Base-by-base conservation (phyloP, 2,329 filamentous ascomycete species). In the Zopfia rhizophila region DNA sequence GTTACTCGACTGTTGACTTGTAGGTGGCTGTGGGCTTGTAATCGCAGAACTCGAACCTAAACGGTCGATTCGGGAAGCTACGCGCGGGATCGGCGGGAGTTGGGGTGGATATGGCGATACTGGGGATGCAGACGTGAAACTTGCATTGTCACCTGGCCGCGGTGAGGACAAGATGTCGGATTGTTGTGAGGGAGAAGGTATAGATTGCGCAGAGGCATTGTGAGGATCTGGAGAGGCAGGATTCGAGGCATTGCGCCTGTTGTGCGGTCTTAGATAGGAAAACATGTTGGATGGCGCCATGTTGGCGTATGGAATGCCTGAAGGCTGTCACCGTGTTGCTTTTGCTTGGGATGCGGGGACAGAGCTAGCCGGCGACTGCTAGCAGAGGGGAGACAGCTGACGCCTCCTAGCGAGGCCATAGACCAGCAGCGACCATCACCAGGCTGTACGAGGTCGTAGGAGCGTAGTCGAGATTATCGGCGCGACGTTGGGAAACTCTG, bases 231-330 rank as follows among this genome's bases (percentile, higher is more conserved):
- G 68, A 10, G 66, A 66, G 29, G 61, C 61, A 29, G 68, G 56
- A 31, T 43, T 66, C 45, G 71, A 68, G 53, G 60, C 61, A 63
- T 66, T 66, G 55, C 72, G 69, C 59, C 66, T 71, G 49, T 66
- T 66, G 48, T 72, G 68, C 11, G 68, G 66, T 38, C 72, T 58
- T 14, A 73, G 65, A 53, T 72, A 71, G 42, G 70, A 69, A 45
- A 74, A 73, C 63, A 73, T 67, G 52, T 61, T 69, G 37, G 68
- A 70, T 55, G 69, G 69, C 53, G 69, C 68, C 69, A 72, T 73
- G 18, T 7, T 7, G 6, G 13, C 17, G 14, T 36, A 21, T 16
- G 21, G 19, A 8, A n/a, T n/a, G n/a, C n/a, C n/a, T n/a, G n/a
- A 7, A 24, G 13, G 14, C 33, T 36, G 43, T 42, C 32, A 38